phyloP scores from a whole-genome alignment of 768 basidiomycete genomes.

The Trametopsis cervina region DNA sequence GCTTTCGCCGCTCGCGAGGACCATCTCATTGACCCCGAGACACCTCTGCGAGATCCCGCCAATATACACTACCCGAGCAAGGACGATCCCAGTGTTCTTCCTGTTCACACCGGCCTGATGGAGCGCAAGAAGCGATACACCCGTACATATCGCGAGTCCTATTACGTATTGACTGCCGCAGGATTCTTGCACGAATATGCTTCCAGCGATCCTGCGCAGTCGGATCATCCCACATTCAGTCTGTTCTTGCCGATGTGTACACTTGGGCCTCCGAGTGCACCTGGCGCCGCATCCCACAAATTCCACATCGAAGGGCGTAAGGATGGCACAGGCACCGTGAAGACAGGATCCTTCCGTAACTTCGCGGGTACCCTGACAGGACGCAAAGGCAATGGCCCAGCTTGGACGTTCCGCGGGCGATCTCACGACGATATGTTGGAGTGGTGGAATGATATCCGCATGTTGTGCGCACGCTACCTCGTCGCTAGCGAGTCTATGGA shows the following conservation, averaged over 20 bases:
- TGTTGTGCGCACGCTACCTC: slow-evolving; percentile 90
- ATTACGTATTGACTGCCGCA: slow-evolving; percentile 90
- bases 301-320: slow-evolving; percentile 95
- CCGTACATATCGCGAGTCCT: slow-evolving; percentile 75
- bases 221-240: slow-evolving; percentile 64
- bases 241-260: slow-evolving; percentile 95
- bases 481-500: slow-evolving; percentile 93
- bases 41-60: slow-evolving; percentile 76
- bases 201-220: slow-evolving; percentile 61
- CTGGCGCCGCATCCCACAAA: slow-evolving; percentile 73
- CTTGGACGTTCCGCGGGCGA: slow-evolving; percentile 87
- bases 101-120: slow-evolving; percentile 84
- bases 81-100: slow-evolving; percentile 77
- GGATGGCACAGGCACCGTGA: slow-evolving; percentile 67
- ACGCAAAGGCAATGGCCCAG: slow-evolving; percentile 39
- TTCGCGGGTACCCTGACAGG: slow-evolving; percentile 24
- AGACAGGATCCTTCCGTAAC: slow-evolving; percentile 44
- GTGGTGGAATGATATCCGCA: slow-evolving; percentile 98
- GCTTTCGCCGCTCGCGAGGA: slow-evolving; percentile 89
- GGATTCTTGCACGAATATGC: slow-evolving; percentile 94
- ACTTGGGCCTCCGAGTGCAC: slow-evolving; percentile 79
- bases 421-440: slow-evolving; percentile 98
- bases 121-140: slow-evolving; percentile 97
- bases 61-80: slow-evolving; percentile 83
- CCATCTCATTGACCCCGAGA: slow-evolving; percentile 95